Percentiles rank a stretch among this genome's conserved stretches.
These are phyloP conservation scores for Aspergillus ochraceus DNA, from an alignment of 2,329 filamentous ascomycete species.

Conservation along the genomic window DNA sequence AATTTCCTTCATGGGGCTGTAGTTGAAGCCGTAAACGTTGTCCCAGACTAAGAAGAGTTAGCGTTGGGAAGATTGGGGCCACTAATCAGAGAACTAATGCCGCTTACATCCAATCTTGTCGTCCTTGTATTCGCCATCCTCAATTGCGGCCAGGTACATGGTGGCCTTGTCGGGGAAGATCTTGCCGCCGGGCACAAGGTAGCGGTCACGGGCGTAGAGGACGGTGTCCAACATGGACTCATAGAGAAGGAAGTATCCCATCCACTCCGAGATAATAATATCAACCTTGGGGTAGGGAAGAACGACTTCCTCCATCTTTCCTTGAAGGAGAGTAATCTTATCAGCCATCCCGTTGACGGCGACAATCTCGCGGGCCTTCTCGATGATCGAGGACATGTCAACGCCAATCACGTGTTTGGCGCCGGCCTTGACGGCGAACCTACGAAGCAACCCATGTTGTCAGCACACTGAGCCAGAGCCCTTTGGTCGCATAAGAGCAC, in stretches of 20 bases:
- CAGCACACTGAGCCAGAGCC: conserved; percentile 12
- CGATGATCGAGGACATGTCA: conserved; percentile 99
- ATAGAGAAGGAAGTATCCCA: conserved; percentile 99
- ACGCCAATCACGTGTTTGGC: conserved; percentile 99
- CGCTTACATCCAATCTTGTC: conserved; percentile 97
- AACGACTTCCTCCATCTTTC: conserved; percentile 99
- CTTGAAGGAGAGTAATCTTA: conserved; percentile 96
- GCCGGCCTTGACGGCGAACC: conserved; percentile 95
- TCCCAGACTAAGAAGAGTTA: conserved; percentile 77
- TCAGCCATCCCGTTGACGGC: conserved; percentile 85
- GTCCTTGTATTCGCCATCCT: conserved; percentile 99
- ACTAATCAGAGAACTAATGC: background rate
- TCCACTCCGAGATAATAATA: conserved; percentile 99
- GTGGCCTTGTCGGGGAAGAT: conserved; percentile 99
- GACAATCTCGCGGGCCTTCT: conserved; percentile 96
- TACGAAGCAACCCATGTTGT: conserved; percentile 40
- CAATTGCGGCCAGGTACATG: conserved; percentile 94
- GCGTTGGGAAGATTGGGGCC: conserved; percentile 4
- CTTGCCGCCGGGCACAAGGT: conserved; percentile 79
- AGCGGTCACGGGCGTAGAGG: conserved; percentile 90
- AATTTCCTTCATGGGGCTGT: conserved; percentile 87
- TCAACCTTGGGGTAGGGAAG: conserved; percentile 94
- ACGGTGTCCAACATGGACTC: conserved; percentile 99
- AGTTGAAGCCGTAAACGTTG: conserved; percentile 98
- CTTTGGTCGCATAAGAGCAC: conserved; percentile 11